These are phyloP conservation scores for Perkinsus olseni DNA, from an alignment of 169 alveolate species.

Conservation along the genomic window DNA sequence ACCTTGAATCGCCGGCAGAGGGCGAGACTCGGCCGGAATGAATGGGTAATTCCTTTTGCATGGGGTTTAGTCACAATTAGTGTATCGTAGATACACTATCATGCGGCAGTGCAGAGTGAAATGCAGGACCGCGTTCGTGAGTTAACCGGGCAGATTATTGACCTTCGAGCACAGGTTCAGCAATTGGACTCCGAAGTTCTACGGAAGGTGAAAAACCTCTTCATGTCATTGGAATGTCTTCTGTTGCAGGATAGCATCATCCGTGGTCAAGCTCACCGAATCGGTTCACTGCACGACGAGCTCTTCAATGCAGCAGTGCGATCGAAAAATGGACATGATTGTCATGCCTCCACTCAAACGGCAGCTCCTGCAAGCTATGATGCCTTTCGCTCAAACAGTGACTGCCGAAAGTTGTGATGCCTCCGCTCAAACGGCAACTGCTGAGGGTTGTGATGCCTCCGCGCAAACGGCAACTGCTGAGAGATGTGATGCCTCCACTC, in stretches of 20 bases:
- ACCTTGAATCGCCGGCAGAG: background rate
- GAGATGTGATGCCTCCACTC: too few species aligned
- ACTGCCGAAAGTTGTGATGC: too few species aligned
- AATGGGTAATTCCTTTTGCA: background rate
- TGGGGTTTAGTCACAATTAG: background rate
- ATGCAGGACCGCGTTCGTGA: too few species aligned
- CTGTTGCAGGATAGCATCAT: background rate
- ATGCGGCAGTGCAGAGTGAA: background rate
- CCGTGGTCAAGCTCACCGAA: background rate
- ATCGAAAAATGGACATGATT: background rate
- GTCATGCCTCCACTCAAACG: background rate
- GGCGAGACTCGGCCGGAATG: background rate
- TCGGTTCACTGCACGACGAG: background rate
- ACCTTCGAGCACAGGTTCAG: background rate
- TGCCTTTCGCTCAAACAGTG: too few species aligned
- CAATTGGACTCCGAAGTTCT: background rate
- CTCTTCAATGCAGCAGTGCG: background rate
- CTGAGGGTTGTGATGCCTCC: too few species aligned
- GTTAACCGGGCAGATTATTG: background rate
- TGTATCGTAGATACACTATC: background rate
- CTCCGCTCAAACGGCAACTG: too few species aligned
- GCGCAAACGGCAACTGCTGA: too few species aligned
- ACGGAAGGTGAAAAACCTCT: background rate
- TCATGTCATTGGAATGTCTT: background rate
- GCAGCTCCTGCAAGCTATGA: too few species aligned